Evolutionary conservation across 2,329 filamentous ascomycete species (phyloP), one percentile per base, ranked within the genome.

Genomic region (Aureobasidium sp.): DNA sequence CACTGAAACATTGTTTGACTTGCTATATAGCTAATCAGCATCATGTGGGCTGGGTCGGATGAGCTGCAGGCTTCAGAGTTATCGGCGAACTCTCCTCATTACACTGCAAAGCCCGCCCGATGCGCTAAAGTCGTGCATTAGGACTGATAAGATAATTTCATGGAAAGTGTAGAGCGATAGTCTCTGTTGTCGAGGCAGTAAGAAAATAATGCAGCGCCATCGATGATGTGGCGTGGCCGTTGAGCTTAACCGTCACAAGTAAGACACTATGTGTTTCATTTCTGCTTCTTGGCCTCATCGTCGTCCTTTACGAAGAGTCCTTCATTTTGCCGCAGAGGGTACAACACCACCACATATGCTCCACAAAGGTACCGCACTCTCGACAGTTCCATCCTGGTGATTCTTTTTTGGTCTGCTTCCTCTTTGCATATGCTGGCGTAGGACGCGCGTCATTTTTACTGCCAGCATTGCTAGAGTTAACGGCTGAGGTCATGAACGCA

Each of bases 281-380:
- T 26, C 29, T 59, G 41, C 36, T 51, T 48, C 44, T 59, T 59
- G 29, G 53, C 41, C 29, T 44, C 9, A 29, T 20, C 44, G 34
- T 37, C 32, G 37, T 27, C 39, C 44, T 62, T 73, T 65, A 81
- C n/a, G 80, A 82, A 44, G 71, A 72, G 39, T 72, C 67, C 70
- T 86, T 87, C 82, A 87, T 83, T 9, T 72, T 75, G 55, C 84
- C 84, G 70, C 84, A 87, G 12, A 75, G 75, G 15, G 80, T 79
- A 67, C 84, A 87, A 5, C 83, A 86, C 84, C 84, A 87, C 83
- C 84, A 87, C 67, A 83, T 74, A 23, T 77, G 79, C 70, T 87
- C 84, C 83, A 86, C 87, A 64, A 84, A 87, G 0, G 80, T 79
- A 6, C 82, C 82, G 64, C 85, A 87, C 6, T 74, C 72, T 57